These are phyloP conservation scores for Thraustotheca clavata DNA, from an alignment of 352 stramenopile species.

Conservation along the genomic window DNA sequence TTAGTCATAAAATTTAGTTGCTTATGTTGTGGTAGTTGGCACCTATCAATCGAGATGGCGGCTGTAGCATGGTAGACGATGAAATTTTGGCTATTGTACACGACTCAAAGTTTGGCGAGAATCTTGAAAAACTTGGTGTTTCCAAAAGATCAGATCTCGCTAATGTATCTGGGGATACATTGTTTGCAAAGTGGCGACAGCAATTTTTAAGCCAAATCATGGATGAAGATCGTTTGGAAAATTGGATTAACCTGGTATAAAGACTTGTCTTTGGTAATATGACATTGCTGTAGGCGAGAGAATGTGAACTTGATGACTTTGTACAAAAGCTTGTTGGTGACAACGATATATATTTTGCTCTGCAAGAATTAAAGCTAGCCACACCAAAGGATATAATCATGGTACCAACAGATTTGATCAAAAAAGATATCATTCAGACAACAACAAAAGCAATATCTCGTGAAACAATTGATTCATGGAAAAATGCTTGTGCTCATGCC, in stretches of 20 bases:
- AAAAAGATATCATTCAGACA: constrained; percentile 25
- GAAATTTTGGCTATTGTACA: constrained; percentile 55
- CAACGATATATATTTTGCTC: constrained; percentile 33
- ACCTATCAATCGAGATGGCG: constrained; percentile 26
- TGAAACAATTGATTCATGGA: constrained; percentile 38
- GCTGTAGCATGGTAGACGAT: constrained; percentile 57
- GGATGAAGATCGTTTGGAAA: constrained; percentile 32
- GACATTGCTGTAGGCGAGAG: constrained; percentile 32
- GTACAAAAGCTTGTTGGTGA: constrained; percentile 58
- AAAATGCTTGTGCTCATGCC: constrained; percentile 30
- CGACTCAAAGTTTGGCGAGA: constrained; percentile 33
- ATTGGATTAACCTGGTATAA: constrained; percentile 35
- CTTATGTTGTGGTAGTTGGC: constrained; percentile 23
- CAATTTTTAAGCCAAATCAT: not conserved
- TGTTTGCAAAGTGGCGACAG: constrained; percentile 16
- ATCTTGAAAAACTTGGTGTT: constrained; percentile 38
- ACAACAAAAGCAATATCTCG: constrained; percentile 26
- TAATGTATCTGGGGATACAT: constrained; percentile 24
- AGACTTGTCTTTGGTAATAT: not conserved
- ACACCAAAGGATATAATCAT: constrained; percentile 65
- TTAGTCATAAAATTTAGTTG: not conserved
- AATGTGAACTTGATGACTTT: constrained; percentile 73
- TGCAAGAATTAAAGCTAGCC: constrained; percentile 73
- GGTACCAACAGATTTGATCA: constrained; percentile 62
- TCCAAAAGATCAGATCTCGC: constrained; percentile 52